Base-by-base conservation (phyloP, 371 early-diverging fungal genomes). In the Mucor lusitanicus region DNA sequence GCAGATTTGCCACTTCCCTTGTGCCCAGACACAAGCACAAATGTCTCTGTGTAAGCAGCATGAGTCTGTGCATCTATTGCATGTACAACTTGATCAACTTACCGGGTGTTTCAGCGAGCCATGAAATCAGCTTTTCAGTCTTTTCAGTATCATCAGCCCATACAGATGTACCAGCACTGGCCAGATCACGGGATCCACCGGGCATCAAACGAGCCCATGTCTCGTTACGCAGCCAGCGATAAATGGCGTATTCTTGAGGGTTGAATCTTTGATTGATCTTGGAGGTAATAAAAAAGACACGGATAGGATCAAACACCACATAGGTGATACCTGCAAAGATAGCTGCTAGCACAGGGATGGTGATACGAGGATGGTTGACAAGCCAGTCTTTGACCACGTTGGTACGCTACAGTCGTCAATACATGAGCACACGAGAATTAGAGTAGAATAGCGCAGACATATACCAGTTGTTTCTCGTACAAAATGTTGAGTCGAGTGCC, bases 251-350 rank as follows among this genome's bases (percentile, higher is more conserved):
- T 65, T 87, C 86, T 62, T 87, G 76, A 19, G 86, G 74, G 53
- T 88, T 90, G 74, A 92, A 96, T 30, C 95, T 80, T 35, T 90
- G 88, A 0, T 92, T 92, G 59, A 92, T 78, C 70, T 92, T 91
- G 74, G 94, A 92, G 13, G 86, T 87, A 72, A 96, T 89, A 69
- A 90, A 93, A 74, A 93, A 96, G 44, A 90, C 85, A 27, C 97
- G 91, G 58, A 96, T 83, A 1, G 98, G 97, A 62, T 97, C 98
- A 75, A 98, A 96, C 27, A 97, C 78, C 17, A 90, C 84, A 74
- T 93, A 95, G 1, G 95, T 88, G 1, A 91, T 63, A 30, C 89
- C 92, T 3, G 95, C 94, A 46, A 92, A 72, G 3, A 90, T 64
- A 4, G 88, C 94, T n/a, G 94, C 90, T 3, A 91, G 73, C 23